These are phyloP conservation scores for Calamus simplicifolius DNA, from an alignment of 176 grass and related monocot species.

Conservation along the genomic window DNA sequence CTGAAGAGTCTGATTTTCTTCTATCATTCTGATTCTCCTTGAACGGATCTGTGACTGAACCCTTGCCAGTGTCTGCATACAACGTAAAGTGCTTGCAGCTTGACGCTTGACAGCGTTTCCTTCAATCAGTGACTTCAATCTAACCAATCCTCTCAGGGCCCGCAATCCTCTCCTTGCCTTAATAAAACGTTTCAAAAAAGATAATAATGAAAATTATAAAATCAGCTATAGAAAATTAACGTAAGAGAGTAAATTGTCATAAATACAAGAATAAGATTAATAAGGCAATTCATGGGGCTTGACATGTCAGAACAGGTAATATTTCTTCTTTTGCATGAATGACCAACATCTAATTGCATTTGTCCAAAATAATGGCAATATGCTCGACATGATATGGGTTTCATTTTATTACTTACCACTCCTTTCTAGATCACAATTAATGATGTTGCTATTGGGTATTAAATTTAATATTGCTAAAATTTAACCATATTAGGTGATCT, in stretches of 20 bases:
- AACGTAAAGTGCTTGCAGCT: slow-evolving; percentile 37
- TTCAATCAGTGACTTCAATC: slow-evolving; percentile 51
- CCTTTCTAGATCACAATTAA: too few relatives aligned
- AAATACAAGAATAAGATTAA: not conserved
- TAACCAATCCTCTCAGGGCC: slow-evolving; percentile 29
- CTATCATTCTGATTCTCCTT: slow-evolving; percentile 56
- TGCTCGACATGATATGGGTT: too few relatives aligned
- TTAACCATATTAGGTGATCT: too few relatives aligned
- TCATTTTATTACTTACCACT: too few relatives aligned
- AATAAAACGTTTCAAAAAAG: not conserved
- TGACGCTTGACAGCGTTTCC: slow-evolving; percentile 53
- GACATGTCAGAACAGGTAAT: too few relatives aligned
- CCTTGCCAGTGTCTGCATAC: slow-evolving; percentile 60
- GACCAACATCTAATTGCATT: too few relatives aligned
- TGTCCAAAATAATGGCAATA: too few relatives aligned
- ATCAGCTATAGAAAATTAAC: not conserved
- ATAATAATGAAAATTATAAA: not conserved
- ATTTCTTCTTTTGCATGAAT: too few relatives aligned
- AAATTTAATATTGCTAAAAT: too few relatives aligned
- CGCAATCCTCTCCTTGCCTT: slow-evolving; percentile 42
- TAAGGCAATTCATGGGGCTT: too few relatives aligned
- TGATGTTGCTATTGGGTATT: too few relatives aligned
- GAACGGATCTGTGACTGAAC: slow-evolving; percentile 62
- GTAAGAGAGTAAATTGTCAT: not conserved
- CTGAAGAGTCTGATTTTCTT: slow-evolving; percentile 60